Evolutionary conservation across 352 stramenopile species (phyloP).

Genomic region (Stephanocyclus meneghinianus): DNA sequence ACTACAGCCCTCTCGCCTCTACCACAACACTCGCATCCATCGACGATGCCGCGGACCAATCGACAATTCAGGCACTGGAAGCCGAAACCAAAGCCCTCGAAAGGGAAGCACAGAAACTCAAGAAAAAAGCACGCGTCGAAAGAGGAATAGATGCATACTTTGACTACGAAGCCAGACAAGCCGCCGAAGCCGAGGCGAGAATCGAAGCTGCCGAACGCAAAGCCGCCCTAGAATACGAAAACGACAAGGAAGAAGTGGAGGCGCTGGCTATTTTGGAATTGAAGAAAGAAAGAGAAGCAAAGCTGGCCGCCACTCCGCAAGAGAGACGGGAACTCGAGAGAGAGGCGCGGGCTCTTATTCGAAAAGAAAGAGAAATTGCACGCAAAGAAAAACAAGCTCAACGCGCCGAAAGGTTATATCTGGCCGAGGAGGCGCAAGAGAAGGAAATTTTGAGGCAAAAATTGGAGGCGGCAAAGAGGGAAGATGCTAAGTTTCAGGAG

Average conservation of each 20-base stretch:
- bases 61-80: conserved; percentile 28
- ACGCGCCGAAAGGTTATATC: conserved; percentile 36
- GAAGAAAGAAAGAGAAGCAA: conserved; percentile 35
- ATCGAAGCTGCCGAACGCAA: conserved; percentile 46
- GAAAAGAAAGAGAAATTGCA: conserved; percentile 43
- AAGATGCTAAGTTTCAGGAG: conserved; percentile 24
- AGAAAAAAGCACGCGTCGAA: conserved; percentile 27
- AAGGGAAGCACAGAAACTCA: conserved; percentile 32
- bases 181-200: conserved; percentile 3
- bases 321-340: conserved; percentile 39
- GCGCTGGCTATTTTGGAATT: conserved; percentile 25
- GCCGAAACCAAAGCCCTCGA: conserved; percentile 41
- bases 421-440: conserved; percentile 47
- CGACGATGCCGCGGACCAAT: conserved; percentile 6
- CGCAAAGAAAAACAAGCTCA: conserved; percentile 37
- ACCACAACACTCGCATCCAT: not conserved
- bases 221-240: conserved; percentile 30
- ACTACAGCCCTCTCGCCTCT: not conserved
- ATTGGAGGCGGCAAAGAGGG: conserved; percentile 22
- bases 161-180: conserved; percentile 9
- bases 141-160: not conserved
- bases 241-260: conserved; percentile 34
- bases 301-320: conserved; percentile 16
- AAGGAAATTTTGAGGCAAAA: conserved; percentile 50
- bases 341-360: conserved; percentile 28